Evolutionary conservation across 2,329 filamentous ascomycete species (phyloP), one percentile per base, ranked within the genome.

Genomic region (Pyricularia grisea): DNA sequence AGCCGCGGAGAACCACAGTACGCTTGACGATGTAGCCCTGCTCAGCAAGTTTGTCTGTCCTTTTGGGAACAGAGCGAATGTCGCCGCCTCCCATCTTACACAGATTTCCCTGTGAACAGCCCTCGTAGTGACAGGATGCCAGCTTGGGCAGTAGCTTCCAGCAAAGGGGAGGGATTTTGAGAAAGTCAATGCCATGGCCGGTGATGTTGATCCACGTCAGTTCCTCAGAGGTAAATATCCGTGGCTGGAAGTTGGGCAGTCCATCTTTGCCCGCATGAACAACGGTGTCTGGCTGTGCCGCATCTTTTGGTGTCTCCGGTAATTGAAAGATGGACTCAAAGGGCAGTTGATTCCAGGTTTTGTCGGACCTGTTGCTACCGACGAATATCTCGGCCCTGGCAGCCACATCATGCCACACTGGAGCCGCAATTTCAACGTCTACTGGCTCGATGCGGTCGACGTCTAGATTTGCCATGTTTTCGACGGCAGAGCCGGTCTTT

Each of bases 21-120:
- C 87, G 82, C 75, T 90, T 90, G 67, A 83, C 83, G 66, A 88
- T 85, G 71, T 89, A 89, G 20, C 87, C 87, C 73, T 89, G 88
- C 71, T 81, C 81, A 4, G 85, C 82, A 1, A 90, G 79, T 3
- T 82, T 81, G 71, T 88, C 86, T 0, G 87, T 90, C 42, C 87
- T 80, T 69, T 85, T 87, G 2, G 87, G 87, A 1, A 89, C 82
- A 1, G 87, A 89, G 67, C 87, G 83, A 74, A 89, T 89, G 75
- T 89, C 87, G 74, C 89, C 87, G 27, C 83, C 81, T 14, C 86
- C 85, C 0, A 87, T 77, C 25, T 83, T 82, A 20, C 85, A 84
- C 28, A 89, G 79, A 70, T 89, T 86, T 60, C 85, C 85, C 76
- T 90, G 87, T 17, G 88, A 77, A 63, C 89, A 88, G 4, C 87